phyloP scores from a whole-genome alignment of 73 alveolate genomes.

The Diophrys sp. region DNA sequence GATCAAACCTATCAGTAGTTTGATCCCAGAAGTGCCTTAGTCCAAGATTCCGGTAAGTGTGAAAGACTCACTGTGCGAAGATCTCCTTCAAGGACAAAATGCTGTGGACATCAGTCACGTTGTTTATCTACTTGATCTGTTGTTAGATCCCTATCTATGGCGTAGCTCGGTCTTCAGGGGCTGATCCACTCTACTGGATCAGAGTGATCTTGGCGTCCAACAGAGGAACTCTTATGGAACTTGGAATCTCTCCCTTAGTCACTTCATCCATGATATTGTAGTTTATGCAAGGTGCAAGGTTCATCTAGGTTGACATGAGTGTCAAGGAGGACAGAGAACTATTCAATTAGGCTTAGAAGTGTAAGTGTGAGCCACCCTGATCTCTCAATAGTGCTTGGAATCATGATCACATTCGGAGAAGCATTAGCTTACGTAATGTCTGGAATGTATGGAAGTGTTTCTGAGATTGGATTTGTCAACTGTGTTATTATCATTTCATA shows the following conservation, averaged over 20 bases:
- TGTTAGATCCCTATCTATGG: slow-evolving; percentile 76
- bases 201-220: slow-evolving; percentile 98
- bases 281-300: slow-evolving; percentile 87
- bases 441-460: slow-evolving; percentile 96
- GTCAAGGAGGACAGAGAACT: slow-evolving; percentile 89
- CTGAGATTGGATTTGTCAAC: slow-evolving; percentile 86
- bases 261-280: slow-evolving; percentile 97
- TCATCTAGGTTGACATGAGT: slow-evolving; percentile 91
- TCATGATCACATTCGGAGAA: slow-evolving; percentile 79
- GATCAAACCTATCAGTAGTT: not conserved
- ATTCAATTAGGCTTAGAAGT: slow-evolving; percentile 85
- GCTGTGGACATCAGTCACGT: slow-evolving; percentile 63
- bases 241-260: slow-evolving; percentile 97
- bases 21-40: not conserved
- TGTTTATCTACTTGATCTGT: slow-evolving; percentile 76
- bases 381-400: slow-evolving; percentile 36
- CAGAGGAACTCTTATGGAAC: slow-evolving; percentile 98
- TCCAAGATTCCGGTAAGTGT: not conserved
- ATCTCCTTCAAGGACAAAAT: slow-evolving; percentile 30
- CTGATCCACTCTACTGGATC: slow-evolving; percentile 97
- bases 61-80: not conserved
- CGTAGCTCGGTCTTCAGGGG: slow-evolving; percentile 43
- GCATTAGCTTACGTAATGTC: slow-evolving; percentile 98
- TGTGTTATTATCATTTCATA: slow-evolving; percentile 87
- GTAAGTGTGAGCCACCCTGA: no score